These are phyloP conservation scores for Volutella citrinella DNA, from an alignment of 2,329 filamentous ascomycete genomes.

Conservation along the genomic window DNA sequence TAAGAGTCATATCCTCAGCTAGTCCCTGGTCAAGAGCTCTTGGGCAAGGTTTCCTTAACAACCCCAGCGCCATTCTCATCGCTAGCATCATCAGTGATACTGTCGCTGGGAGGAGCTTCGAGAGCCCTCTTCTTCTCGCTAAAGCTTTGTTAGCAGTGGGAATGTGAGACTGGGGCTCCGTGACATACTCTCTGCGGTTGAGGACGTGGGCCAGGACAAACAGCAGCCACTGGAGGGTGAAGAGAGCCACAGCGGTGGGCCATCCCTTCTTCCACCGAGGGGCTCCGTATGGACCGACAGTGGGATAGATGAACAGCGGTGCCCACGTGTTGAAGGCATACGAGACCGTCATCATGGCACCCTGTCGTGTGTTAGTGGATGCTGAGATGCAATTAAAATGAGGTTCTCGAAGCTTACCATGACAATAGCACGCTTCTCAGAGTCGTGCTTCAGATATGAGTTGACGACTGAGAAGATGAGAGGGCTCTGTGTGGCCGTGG, in stretches of 20 bases:
- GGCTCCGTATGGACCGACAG: not conserved
- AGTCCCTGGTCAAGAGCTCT: too few relatives aligned
- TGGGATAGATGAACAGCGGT: not conserved
- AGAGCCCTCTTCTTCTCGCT: too few relatives aligned
- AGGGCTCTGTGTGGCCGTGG: not conserved
- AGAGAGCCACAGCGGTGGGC: not conserved
- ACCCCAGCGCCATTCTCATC: too few relatives aligned
- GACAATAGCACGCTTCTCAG: not conserved
- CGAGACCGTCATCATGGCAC: conserved; percentile 1
- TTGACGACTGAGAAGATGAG: conserved; percentile 1
- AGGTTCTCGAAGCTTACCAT: not conserved
- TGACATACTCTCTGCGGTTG: not conserved
- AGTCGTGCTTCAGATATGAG: not conserved
- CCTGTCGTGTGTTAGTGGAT: not conserved
- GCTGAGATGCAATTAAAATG: not conserved
- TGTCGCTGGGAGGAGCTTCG: too few relatives aligned
- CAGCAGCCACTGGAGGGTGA: not conserved
- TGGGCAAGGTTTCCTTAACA: too few relatives aligned
- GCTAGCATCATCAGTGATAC: too few relatives aligned
- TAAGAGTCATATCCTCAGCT: too few relatives aligned
- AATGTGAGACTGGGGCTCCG: too few relatives aligned
- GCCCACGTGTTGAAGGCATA: conserved; percentile 1
- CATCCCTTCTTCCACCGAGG: not conserved
- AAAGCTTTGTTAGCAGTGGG: too few relatives aligned
- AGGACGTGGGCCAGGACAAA: not conserved